Evolutionary conservation across 441 rosid genomes (phyloP).

Genomic region (Gossypium gossypioides): DNA sequence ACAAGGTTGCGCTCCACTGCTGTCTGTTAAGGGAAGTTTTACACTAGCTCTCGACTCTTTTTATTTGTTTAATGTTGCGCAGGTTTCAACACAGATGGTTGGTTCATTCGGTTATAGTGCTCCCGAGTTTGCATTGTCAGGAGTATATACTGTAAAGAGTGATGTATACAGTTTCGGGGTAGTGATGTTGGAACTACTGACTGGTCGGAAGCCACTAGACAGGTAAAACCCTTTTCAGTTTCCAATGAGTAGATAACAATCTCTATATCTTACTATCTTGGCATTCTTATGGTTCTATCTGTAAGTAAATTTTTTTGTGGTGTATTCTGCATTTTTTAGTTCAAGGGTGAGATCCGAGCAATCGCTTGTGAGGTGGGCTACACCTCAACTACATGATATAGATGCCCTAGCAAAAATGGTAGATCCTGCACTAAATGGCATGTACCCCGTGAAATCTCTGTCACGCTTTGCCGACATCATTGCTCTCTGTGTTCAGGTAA

Average conservation of each 20-base stretch:
- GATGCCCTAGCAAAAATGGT: slow-evolving; percentile 95
- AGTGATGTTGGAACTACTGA: slow-evolving; percentile 87
- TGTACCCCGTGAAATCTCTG: slow-evolving; percentile 91
- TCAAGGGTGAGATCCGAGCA: slow-evolving; percentile 81
- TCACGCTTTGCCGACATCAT: slow-evolving; percentile 94
- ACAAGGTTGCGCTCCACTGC: background rate
- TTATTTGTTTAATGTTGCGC: slow-evolving; percentile 13
- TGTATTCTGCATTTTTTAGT: slow-evolving; percentile 23
- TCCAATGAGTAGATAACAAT: background rate
- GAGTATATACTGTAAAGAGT: slow-evolving; percentile 79
- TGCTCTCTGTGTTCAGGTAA: slow-evolving; percentile 93
- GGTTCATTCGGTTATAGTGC: slow-evolving; percentile 96
- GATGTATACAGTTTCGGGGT: slow-evolving; percentile 97
- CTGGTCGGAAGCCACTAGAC: slow-evolving; percentile 91
- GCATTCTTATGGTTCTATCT: background rate
- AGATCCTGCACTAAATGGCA: slow-evolving; percentile 82
- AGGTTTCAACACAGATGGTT: slow-evolving; percentile 84
- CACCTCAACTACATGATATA: slow-evolving; percentile 88
- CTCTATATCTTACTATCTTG: background rate
- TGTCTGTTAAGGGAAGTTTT: background rate
- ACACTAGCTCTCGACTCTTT: background rate
- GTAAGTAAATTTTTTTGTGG: background rate
- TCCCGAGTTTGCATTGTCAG: slow-evolving; percentile 90
- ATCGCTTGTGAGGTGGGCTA: slow-evolving; percentile 95
- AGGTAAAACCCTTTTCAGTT: slow-evolving; percentile 36